Base-by-base conservation (phyloP, 805 yeast genomes). In the Wickerhamiella allomyrinae region DNA sequence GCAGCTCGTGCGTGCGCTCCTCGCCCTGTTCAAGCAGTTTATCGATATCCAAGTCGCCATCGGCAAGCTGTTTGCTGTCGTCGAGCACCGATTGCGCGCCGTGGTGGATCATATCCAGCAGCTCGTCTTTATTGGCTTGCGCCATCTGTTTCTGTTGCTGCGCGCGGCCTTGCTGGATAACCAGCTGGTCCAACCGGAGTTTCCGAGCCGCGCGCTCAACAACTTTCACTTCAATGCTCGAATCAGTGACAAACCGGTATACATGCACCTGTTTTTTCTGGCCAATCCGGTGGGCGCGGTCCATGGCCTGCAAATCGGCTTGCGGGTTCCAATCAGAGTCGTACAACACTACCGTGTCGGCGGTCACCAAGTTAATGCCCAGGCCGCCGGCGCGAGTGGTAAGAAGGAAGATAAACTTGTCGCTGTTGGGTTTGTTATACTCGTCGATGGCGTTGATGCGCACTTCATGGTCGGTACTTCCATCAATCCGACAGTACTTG, bases 261-360 rank as follows among this genome's bases (percentile, higher is more conserved):
- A 89, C 97, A 52, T 77, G 73, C 7, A 89, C 98, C 64, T 89
- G 98, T 57, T 89, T 89, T 58, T 83, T 89, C 60, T 87, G 97
- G 15, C 97, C 97, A 57, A 87, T 87, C 67, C 97, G 76, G 57
- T 87, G 97, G 1, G 96, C 97, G 57, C 97, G 73, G 60, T 89
- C 97, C 97, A 87, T 87, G 1, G 96, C 96, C 63, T 87, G 97
- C 54, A 87, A 68, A 67, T 87, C 97, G 0, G 95, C 96, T 58
- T 87, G 97, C 2, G 97, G 97, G 57, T 87, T 87, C 97, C 97
- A 87, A 63, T 87, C 97, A 0, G 94, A 81, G 60, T 87, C 97
- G 57, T 75, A 89, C 21, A 87, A 60, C 3, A 87, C 73, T 39
- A 87, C 97, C 34, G 82, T 76, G 58, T 87, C 95, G 2, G 97